Evolutionary conservation across 768 basidiomycete species (phyloP).

Genomic region (Trametes cingulata): DNA sequence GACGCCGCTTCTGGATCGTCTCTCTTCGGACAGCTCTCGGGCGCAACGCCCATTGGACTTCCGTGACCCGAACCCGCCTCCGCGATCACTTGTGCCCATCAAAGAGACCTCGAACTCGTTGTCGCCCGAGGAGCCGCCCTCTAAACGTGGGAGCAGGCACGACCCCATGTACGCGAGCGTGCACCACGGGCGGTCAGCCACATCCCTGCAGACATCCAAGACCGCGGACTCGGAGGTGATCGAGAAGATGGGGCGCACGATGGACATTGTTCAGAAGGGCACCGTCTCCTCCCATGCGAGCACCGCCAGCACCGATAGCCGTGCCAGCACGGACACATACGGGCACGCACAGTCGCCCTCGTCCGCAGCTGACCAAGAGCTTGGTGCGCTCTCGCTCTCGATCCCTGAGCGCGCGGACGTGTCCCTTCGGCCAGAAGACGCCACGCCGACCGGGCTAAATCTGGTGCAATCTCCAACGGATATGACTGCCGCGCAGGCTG

Average conservation of each 20-base stretch:
- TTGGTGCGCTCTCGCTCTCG: slow-evolving; percentile 10
- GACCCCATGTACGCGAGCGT: slow-evolving; percentile 27
- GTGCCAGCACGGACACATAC: slow-evolving; percentile 2
- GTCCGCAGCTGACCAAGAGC: background rate
- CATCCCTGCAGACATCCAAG: slow-evolving; percentile 52
- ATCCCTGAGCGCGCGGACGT: slow-evolving; percentile 7
- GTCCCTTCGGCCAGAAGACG: background rate
- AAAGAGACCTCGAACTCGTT: slow-evolving; percentile 49
- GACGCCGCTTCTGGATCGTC: slow-evolving; percentile 62
- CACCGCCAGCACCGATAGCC: slow-evolving; percentile 13
- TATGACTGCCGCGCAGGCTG: slow-evolving; percentile 3
- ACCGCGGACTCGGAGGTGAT: slow-evolving; percentile 72
- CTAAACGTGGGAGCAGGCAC: slow-evolving; percentile 18
- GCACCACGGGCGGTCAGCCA: slow-evolving; percentile 38
- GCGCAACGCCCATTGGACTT: slow-evolving; percentile 46
- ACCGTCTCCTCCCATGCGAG: slow-evolving; percentile 27
- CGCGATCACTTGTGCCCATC: slow-evolving; percentile 58
- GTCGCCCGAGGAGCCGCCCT: slow-evolving; percentile 18
- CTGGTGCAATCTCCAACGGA: slow-evolving; percentile 19
- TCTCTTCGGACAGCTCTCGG: slow-evolving; percentile 38
- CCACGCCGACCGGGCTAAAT: background rate
- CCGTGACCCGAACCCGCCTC: slow-evolving; percentile 80
- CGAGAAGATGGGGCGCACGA: slow-evolving; percentile 62
- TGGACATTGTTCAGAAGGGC: slow-evolving; percentile 66
- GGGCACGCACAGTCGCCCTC: background rate